Evolutionary conservation across 2,329 filamentous ascomycete genomes (phyloP).

Genomic region (Paecilomyces niveus): DNA sequence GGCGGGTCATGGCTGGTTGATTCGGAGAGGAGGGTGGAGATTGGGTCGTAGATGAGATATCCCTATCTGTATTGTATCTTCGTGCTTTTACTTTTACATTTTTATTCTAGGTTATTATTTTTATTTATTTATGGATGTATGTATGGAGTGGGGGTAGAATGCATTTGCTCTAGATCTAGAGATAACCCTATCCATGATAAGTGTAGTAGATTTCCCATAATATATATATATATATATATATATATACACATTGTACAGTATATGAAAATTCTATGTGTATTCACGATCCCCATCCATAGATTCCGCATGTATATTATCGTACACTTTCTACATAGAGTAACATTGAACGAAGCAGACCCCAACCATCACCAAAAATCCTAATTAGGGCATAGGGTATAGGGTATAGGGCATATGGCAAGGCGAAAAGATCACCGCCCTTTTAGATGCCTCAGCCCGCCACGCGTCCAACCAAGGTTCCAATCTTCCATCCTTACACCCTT

Average conservation of each 20-base stretch:
- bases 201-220: background rate
- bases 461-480: background rate
- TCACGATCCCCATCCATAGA: no score
- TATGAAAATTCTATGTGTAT: no score
- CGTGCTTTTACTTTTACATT: no score
- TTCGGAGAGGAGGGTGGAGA: slow-evolving; percentile 41
- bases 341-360: background rate
- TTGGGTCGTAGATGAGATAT: background rate
- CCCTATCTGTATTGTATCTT: background rate
- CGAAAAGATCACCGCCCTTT: background rate
- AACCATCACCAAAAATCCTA: background rate
- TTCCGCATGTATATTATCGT: no score
- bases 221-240: background rate
- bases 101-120: no score
- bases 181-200: background rate
- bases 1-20: slow-evolving; percentile 61
- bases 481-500: background rate
- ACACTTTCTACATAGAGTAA: background rate
- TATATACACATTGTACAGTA: no score
- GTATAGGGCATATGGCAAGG: background rate
- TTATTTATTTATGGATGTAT: no score
- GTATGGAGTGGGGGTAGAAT: no score
- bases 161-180: background rate
- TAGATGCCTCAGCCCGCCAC: background rate
- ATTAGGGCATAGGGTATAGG: background rate